phyloP scores from a whole-genome alignment of 306 rosid species.

The Senna tora region DNA sequence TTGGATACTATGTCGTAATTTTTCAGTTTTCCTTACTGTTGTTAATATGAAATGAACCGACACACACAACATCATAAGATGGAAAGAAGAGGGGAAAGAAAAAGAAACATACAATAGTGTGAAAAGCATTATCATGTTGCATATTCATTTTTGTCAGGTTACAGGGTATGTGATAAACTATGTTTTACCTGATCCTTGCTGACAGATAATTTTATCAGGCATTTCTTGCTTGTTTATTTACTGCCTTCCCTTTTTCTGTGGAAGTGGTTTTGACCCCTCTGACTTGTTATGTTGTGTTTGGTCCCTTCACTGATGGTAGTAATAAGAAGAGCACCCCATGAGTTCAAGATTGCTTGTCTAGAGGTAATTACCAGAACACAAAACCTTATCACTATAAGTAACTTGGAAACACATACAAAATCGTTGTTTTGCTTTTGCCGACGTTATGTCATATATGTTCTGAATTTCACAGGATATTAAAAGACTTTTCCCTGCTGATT shows the following conservation, averaged over 20 bases:
- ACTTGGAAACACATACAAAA: slow-evolving; percentile 25
- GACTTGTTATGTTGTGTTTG: slow-evolving; percentile 41
- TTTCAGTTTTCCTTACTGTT: slow-evolving; percentile 26
- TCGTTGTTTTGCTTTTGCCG: slow-evolving; percentile 32
- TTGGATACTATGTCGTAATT: slow-evolving; percentile 22
- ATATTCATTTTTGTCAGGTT: slow-evolving; percentile 20
- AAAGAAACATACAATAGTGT: not conserved
- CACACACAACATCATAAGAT: not conserved
- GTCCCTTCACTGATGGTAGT: slow-evolving; percentile 54
- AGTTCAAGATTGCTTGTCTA: slow-evolving; percentile 96
- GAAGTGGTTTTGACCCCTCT: slow-evolving; percentile 18
- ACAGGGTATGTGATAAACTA: slow-evolving; percentile 11
- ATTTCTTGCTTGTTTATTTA: not conserved
- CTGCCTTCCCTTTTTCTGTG: slow-evolving; percentile 10
- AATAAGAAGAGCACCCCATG: slow-evolving; percentile 98
- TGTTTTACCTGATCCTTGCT: not conserved
- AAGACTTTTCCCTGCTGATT: slow-evolving; percentile 87
- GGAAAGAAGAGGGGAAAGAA: not conserved
- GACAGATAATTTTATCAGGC: slow-evolving; percentile 24
- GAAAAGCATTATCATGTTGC: slow-evolving; percentile 14
- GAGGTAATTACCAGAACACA: slow-evolving; percentile 61
- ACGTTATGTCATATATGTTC: not conserved
- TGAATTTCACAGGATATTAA: slow-evolving; percentile 71
- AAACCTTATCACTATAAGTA: slow-evolving; percentile 12
- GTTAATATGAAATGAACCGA: slow-evolving; percentile 10